Evolutionary conservation across 176 grass and related monocot genomes (phyloP).

Genomic region (Oryza meyeriana): DNA sequence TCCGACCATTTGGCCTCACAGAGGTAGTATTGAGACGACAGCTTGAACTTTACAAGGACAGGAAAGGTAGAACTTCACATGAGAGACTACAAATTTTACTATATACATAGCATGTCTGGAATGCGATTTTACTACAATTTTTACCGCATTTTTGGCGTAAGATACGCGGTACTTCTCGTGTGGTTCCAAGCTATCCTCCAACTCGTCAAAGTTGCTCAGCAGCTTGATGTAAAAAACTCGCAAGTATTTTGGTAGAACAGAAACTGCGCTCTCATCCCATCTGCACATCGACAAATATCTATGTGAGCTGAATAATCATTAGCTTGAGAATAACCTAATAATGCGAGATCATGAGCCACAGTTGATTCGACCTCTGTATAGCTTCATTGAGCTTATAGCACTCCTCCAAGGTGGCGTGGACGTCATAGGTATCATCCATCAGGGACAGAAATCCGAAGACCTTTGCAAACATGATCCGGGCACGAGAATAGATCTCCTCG

Average conservation of each 20-base stretch:
- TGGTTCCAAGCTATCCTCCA: neutral
- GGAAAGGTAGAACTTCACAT: neutral
- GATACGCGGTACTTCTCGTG: neutral
- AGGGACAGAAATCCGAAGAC: neutral
- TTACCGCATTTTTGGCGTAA: neutral
- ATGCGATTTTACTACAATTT: neutral
- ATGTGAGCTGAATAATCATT: neutral
- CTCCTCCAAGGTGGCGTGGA: constrained; percentile 25
- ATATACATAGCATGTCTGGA: neutral
- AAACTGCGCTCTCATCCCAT: neutral
- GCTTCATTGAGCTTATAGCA: neutral
- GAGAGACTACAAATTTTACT: neutral
- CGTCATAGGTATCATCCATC: too few relatives aligned
- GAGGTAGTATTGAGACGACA: neutral
- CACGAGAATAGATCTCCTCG: constrained; percentile 8
- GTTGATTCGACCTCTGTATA: neutral
- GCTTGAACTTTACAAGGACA: too few relatives aligned
- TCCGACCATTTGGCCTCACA: constrained; percentile 21
- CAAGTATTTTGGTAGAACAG: neutral
- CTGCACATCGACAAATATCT: neutral
- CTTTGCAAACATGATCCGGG: neutral
- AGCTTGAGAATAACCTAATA: too few relatives aligned
- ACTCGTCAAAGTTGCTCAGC: neutral
- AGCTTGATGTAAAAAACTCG: neutral
- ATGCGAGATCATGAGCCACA: too few relatives aligned